Evolutionary conservation across 2,329 filamentous ascomycete species (phyloP).

Genomic region (Paraphaeosphaeria minitans): DNA sequence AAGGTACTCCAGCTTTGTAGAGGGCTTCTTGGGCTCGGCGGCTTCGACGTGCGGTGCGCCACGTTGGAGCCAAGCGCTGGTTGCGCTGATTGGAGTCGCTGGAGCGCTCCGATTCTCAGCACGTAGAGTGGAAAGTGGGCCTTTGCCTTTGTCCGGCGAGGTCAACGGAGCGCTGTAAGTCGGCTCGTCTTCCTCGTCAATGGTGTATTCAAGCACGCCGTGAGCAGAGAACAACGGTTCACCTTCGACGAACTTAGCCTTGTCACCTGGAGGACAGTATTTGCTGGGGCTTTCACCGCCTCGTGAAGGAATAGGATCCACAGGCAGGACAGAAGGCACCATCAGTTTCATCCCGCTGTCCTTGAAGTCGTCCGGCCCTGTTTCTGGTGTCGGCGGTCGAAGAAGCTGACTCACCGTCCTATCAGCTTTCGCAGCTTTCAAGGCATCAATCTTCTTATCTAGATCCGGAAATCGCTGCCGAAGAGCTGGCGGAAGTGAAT

Average conservation of each 20-base stretch:
- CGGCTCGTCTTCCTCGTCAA: constrained; percentile 13
- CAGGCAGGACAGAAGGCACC: constrained; percentile 14
- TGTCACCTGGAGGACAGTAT: constrained; percentile 31
- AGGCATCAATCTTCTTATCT: neutral
- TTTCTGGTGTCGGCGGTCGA: constrained; percentile 20
- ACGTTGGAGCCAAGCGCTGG: constrained; percentile 11
- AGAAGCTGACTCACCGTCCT: constrained; percentile 28
- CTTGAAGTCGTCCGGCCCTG: constrained; percentile 15
- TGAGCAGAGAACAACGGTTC: constrained; percentile 27
- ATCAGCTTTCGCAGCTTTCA: constrained; percentile 2
- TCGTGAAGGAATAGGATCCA: constrained; percentile 14
- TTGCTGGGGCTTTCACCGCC: constrained; percentile 31
- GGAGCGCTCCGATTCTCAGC: constrained; percentile 22
- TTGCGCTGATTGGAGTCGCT: neutral
- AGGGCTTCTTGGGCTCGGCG: neutral
- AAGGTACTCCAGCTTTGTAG: constrained; percentile 16
- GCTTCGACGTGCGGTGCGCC: neutral
- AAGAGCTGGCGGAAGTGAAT: neutral
- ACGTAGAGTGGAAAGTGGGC: constrained; percentile 14
- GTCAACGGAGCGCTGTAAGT: constrained; percentile 18
- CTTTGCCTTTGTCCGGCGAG: constrained; percentile 6
- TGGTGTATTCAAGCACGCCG: constrained; percentile 13
- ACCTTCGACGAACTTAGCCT: constrained; percentile 33
- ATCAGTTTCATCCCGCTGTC: constrained; percentile 16
- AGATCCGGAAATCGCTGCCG: neutral